phyloP scores from a whole-genome alignment of 2,329 filamentous ascomycete species.

The Chalaropsis thielavioides region DNA sequence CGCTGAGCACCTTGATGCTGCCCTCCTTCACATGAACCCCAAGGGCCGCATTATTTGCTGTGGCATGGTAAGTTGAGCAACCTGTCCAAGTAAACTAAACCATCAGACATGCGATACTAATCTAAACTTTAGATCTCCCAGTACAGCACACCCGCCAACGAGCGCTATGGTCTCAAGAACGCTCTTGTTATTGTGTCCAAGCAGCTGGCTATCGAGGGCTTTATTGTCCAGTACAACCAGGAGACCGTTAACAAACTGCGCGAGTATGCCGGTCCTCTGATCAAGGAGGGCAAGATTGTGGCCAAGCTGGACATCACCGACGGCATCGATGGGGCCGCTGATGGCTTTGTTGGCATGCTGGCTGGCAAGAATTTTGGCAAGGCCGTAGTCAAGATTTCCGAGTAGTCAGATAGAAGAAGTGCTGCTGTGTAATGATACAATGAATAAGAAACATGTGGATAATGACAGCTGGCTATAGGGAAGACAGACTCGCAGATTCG shows the following conservation, averaged over 20 bases:
- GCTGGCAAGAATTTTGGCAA: conserved; percentile 76
- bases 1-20: conserved; percentile 37
- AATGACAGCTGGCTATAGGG: background rate
- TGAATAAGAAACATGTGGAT: background rate
- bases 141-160: conserved; percentile 47
- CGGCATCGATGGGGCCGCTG: conserved; percentile 64
- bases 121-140: conserved; percentile 40
- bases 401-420: conserved; percentile 3
- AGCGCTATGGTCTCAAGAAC: conserved; percentile 54
- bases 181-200: conserved; percentile 50
- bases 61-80: conserved; percentile 37
- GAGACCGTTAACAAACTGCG: conserved; percentile 65
- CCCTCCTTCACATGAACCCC: conserved; percentile 35
- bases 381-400: conserved; percentile 53
- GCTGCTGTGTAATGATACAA: background rate
- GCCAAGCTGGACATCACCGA: conserved; percentile 52
- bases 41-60: conserved; percentile 52
- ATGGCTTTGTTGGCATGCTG: conserved; percentile 62
- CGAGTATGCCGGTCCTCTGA: conserved; percentile 40
- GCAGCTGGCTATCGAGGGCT: conserved; percentile 57
- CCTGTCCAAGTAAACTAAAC: background rate
- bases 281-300: conserved; percentile 62
- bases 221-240: conserved; percentile 56
- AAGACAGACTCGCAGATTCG: background rate
- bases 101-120: background rate